Evolutionary conservation across 108 stramenopile species (phyloP), one percentile per base, ranked within the genome.

Genomic region (Phaeodactylum tricornutum): DNA sequence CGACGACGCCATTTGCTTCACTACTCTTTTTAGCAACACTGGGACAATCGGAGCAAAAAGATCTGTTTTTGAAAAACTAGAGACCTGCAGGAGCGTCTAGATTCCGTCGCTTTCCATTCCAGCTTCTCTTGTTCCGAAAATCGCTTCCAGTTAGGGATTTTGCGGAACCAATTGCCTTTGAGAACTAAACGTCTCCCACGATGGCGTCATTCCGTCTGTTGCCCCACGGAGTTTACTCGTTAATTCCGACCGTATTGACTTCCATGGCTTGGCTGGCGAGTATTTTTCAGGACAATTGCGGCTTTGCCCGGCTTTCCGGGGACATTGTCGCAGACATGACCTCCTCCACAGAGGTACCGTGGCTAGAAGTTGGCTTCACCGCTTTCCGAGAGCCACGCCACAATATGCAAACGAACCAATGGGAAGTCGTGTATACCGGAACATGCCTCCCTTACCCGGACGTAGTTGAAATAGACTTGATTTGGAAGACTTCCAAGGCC

Each of bases 321-420:
- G 51, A 70, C 1, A 55, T 72, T 8, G 63, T 70, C 6, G 43
- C 58, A 15, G 60, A 71, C 14, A 29, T 85, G 9, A 62, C 63
- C 1, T 43, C 51, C 30, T 36, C 48, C 27, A 50, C 50, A n/a
- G 28, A 34, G 25, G 33, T 72, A 14, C 81, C 80, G 0, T 80
- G 57, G 32, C 34, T 87, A 7, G 73, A 87, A 36, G 63, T 76
- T 17, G 85, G 85, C 12, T 59, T 79, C 51, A 64, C 38, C 31
- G 64, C 64, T 12, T 87, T 67, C 47, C 62, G 85, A 24, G 67
- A 49, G 36, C 72, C 78, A 6, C 29, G 47, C 26, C 53, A 70
- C 45, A 29, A 50, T 27, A 15, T 19, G 14, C 23, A 53, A 11
- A 27, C 46, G 35, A 55, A 53, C 19, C 47, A 42, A 19, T 76